These are phyloP conservation scores for Diplosphaera chodatii DNA, from an alignment of 139 green algal genomes.

Conservation along the genomic window DNA sequence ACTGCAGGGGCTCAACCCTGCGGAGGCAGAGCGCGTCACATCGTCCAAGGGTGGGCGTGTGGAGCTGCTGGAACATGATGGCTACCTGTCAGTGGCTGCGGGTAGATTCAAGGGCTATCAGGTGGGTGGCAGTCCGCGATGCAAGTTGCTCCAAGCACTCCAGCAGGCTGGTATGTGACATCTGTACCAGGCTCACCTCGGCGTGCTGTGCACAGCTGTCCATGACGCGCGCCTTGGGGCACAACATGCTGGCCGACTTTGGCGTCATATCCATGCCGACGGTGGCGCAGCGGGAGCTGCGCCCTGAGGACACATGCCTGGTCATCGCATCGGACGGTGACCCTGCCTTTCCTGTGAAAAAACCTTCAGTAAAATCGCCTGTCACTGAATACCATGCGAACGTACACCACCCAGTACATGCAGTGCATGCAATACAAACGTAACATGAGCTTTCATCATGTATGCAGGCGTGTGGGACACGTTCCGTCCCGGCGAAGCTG, in stretches of 20 bases:
- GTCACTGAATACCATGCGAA: too few relatives aligned
- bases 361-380: too few relatives aligned
- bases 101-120: conserved; percentile 19
- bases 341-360: too few relatives aligned
- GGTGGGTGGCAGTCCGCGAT: neutral
- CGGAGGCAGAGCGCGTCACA: conserved; percentile 23
- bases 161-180: too few relatives aligned
- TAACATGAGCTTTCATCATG: too few relatives aligned
- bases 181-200: too few relatives aligned
- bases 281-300: conserved; percentile 20
- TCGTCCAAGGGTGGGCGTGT: neutral
- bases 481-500: conserved; percentile 34
- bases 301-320: conserved; percentile 40
- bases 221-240: conserved; percentile 59
- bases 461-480: conserved; percentile 63
- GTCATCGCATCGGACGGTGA: conserved; percentile 45
- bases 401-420: too few relatives aligned
- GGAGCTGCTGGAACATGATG: conserved; percentile 14
- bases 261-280: conserved; percentile 18
- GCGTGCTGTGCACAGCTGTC: conserved; percentile 51
- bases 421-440: too few relatives aligned
- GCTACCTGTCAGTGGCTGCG: conserved; percentile 43
- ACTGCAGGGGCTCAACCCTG: conserved; percentile 19
- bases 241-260: conserved; percentile 21
- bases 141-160: too few relatives aligned